phyloP scores from a whole-genome alignment of 2,329 filamentous ascomycete species.

The Orbilia oligospora region DNA sequence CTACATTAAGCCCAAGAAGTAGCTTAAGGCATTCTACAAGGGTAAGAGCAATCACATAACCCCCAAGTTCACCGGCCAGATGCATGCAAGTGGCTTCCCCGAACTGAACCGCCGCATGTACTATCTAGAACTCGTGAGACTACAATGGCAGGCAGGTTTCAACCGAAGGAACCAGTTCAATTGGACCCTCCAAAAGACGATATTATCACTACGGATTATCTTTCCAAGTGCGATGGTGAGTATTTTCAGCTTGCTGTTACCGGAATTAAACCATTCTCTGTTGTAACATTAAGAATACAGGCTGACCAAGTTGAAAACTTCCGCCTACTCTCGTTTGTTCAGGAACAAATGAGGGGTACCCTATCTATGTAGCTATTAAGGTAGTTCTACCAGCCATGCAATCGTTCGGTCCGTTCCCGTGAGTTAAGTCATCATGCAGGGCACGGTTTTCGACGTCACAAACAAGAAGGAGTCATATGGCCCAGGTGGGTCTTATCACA shows the following conservation, averaged over 20 bases:
- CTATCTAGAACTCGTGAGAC: conserved; percentile 1
- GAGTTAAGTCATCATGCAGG: conserved; percentile 70
- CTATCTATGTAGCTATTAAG: conserved; percentile 78
- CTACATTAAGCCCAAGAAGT: background rate
- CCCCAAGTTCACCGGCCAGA: background rate
- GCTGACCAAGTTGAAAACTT: conserved; percentile 25
- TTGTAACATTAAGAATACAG: background rate
- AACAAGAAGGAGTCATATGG: conserved; percentile 82
- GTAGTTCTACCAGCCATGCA: conserved; percentile 66
- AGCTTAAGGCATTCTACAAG: background rate
- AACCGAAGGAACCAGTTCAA: conserved; percentile 81
- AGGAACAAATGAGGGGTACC: conserved; percentile 59
- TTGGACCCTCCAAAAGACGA: conserved; percentile 90
- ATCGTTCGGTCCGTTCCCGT: background rate
- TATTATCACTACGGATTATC: conserved; percentile 82
- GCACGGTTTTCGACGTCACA: conserved; percentile 93
- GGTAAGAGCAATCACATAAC: conserved; percentile 5
- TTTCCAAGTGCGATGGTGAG: conserved; percentile 87
- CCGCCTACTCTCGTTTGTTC: conserved; percentile 6
- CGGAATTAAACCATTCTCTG: no score
- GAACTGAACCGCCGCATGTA: conserved; percentile 19
- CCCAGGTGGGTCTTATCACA: conserved; percentile 84
- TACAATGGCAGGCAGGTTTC: conserved; percentile 74
- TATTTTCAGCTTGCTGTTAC: conserved; percentile 37
- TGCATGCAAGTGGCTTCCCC: conserved; percentile 32